Evolutionary conservation across 2,329 filamentous ascomycete species (phyloP).

Genomic region (Fusarium graminum): DNA sequence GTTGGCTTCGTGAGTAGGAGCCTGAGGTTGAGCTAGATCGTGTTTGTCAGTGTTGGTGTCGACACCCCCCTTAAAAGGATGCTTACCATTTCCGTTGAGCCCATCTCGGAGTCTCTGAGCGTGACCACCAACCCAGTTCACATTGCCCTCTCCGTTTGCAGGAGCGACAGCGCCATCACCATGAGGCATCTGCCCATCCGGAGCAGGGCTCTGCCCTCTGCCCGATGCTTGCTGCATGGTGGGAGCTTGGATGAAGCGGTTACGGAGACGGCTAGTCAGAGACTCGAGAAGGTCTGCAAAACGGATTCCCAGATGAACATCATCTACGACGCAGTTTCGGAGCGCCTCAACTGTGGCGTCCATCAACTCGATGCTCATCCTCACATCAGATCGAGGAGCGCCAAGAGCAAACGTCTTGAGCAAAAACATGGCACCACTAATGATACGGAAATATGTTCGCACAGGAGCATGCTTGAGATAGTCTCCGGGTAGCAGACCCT

Average conservation of each 20-base stretch:
- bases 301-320: conserved; percentile 85
- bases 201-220: conserved; percentile 59
- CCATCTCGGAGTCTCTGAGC: conserved; percentile 58
- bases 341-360: conserved; percentile 80
- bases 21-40: conserved; percentile 53
- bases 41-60: conserved; percentile 22
- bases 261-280: conserved; percentile 78
- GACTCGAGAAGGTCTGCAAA: conserved; percentile 87
- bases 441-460: conserved; percentile 87
- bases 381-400: conserved; percentile 81
- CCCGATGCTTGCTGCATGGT: conserved; percentile 58
- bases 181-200: conserved; percentile 48
- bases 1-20: conserved; percentile 56
- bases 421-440: conserved; percentile 86
- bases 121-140: conserved; percentile 55
- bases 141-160: conserved; percentile 43
- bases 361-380: conserved; percentile 80
- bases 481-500: conserved; percentile 78
- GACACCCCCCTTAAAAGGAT: neutral
- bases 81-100: conserved; percentile 56
- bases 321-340: conserved; percentile 83
- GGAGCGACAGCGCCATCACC: conserved; percentile 47
- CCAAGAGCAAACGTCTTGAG: conserved; percentile 87
- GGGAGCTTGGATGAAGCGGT: conserved; percentile 78
- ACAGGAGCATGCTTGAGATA: conserved; percentile 87